phyloP scores from a whole-genome alignment of 2,329 filamentous ascomycete species.

The Microthyrium microscopicum region DNA sequence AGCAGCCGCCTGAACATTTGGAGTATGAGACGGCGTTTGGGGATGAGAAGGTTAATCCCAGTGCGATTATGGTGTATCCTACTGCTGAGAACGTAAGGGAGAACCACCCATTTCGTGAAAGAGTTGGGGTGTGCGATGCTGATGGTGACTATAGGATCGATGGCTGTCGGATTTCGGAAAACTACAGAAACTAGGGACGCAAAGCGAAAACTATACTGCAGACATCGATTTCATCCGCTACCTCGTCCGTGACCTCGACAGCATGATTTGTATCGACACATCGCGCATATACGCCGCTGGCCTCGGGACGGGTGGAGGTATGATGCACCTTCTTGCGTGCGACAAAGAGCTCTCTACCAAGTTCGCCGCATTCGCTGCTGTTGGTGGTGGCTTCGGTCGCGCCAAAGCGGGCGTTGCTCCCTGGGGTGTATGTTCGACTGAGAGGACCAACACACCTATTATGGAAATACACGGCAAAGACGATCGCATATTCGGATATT shows the following conservation, averaged over 20 bases:
- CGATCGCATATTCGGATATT: constrained; percentile 3
- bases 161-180: constrained; percentile 5
- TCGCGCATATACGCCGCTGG: constrained; percentile 5
- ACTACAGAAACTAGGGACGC: neutral
- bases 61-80: constrained; percentile 6
- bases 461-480: constrained; percentile 7
- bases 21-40: constrained; percentile 1
- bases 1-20: constrained; percentile 1
- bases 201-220: constrained; percentile 1
- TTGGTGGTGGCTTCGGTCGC: constrained; percentile 1
- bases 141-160: neutral
- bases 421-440: constrained; percentile 3
- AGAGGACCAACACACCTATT: constrained; percentile 1
- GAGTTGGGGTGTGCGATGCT: neutral
- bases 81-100: constrained; percentile 1
- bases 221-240: constrained; percentile 1
- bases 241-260: constrained; percentile 5
- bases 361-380: constrained; percentile 4
- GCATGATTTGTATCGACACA: constrained; percentile 6
- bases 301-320: constrained; percentile 6
- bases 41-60: neutral
- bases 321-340: constrained; percentile 7
- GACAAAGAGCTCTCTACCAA: constrained; percentile 1
- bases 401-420: neutral
- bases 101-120: neutral